phyloP scores from a whole-genome alignment of 2,329 filamentous ascomycete species.

The Diplodia corticola region DNA sequence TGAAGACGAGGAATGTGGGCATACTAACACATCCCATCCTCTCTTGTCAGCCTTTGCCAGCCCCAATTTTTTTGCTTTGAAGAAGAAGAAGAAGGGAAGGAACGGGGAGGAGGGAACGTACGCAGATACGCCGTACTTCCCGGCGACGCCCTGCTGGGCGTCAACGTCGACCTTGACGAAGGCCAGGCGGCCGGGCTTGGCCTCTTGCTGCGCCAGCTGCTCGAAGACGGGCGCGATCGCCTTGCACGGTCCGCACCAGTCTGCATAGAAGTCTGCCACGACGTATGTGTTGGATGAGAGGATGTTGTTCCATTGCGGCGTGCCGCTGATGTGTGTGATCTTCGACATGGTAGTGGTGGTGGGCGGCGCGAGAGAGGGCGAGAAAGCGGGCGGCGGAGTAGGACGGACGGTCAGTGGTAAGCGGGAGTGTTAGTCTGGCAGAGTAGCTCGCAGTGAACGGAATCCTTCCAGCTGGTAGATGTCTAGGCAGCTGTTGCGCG shows the following conservation, averaged over 20 bases:
- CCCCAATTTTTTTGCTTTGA: constrained; percentile 33
- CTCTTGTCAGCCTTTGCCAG: constrained; percentile 7
- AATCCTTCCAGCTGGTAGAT: not conserved
- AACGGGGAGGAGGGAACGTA: constrained; percentile 27
- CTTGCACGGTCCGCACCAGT: constrained; percentile 61
- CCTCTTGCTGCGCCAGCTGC: constrained; percentile 52
- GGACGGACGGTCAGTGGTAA: not conserved
- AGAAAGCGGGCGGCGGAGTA: not conserved
- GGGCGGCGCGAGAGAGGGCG: not conserved
- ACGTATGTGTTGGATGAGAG: constrained; percentile 41
- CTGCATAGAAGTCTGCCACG: constrained; percentile 55
- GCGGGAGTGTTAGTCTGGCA: not conserved
- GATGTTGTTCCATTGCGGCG: constrained; percentile 39
- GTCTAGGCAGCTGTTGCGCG: constrained; percentile 1
- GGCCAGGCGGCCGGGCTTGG: constrained; percentile 47
- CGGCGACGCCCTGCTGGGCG: constrained; percentile 51
- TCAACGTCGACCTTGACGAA: constrained; percentile 60
- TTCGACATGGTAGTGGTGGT: constrained; percentile 29
- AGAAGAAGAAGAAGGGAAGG: not conserved
- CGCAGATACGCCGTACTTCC: constrained; percentile 53
- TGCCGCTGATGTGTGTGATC: constrained; percentile 35
- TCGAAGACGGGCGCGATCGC: constrained; percentile 55
- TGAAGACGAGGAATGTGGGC: constrained; percentile 53
- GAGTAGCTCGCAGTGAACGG: not conserved
- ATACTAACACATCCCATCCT: constrained; percentile 36